A percentile compares a stretch with the other conserved stretches of the same genome.
Evolutionary conservation across 352 stramenopile genomes (phyloP).

Genomic region (Pythium scleroteichum): DNA sequence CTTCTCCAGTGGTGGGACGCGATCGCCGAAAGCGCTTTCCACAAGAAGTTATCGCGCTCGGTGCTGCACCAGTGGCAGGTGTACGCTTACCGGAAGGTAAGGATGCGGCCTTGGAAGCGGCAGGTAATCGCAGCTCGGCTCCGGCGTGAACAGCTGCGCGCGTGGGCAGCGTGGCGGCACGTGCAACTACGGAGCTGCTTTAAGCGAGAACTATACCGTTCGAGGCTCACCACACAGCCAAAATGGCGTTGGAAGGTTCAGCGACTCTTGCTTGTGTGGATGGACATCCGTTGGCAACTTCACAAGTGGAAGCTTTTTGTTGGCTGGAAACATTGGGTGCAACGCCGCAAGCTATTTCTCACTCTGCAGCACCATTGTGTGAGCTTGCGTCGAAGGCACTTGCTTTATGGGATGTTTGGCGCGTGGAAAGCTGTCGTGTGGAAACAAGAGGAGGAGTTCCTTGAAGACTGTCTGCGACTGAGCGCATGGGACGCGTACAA

Average conservation of each 20-base stretch:
- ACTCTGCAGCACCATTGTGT: slow-evolving; percentile 49
- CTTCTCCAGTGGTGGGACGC: slow-evolving; percentile 48
- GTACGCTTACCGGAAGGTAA: slow-evolving; percentile 38
- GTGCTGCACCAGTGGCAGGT: slow-evolving; percentile 30
- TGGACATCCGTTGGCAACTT: slow-evolving; percentile 29
- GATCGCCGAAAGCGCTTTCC: slow-evolving; percentile 42
- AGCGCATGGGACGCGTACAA: slow-evolving; percentile 61
- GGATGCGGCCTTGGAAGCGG: slow-evolving; percentile 43
- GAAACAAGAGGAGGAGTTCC: slow-evolving; percentile 55
- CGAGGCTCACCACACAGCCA: slow-evolving; percentile 42
- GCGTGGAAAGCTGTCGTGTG: slow-evolving; percentile 67
- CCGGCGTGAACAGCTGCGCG: slow-evolving; percentile 27
- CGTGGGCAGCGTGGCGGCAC: slow-evolving; percentile 47
- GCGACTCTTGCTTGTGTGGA: slow-evolving; percentile 56
- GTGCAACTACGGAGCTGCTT: slow-evolving; percentile 61
- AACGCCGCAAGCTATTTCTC: slow-evolving; percentile 51
- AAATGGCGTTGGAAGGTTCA: slow-evolving; percentile 50
- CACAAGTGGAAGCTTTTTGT: slow-evolving; percentile 44
- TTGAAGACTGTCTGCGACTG: slow-evolving; percentile 55
- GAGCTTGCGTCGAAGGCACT: slow-evolving; percentile 33
- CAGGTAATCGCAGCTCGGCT: slow-evolving; percentile 21
- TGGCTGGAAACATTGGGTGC: slow-evolving; percentile 47
- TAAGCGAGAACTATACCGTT: slow-evolving; percentile 54
- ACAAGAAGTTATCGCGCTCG: slow-evolving; percentile 46
- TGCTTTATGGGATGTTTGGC: slow-evolving; percentile 53